Evolutionary conservation across 2,329 filamentous ascomycete genomes (phyloP), one percentile per base, ranked within the genome.

Genomic region (Calcarisporium arbuscula): DNA sequence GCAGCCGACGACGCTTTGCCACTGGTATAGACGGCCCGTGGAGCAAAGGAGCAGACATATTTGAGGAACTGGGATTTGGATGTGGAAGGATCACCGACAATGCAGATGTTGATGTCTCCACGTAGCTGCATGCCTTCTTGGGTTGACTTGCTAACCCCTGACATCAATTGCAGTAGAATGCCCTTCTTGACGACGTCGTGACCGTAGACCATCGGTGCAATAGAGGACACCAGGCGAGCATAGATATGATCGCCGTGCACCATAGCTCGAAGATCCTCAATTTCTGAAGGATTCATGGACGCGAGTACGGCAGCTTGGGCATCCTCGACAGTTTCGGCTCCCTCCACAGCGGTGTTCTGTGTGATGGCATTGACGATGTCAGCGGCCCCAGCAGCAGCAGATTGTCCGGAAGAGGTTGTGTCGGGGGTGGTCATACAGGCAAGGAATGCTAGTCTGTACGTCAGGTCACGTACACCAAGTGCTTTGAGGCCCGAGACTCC

Each of bases 111-210:
- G 68, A 98, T 89, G 55, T 98, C 92, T 47, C 92, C 92, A 73
- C 92, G 81, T 28, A 98, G 73, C 44, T 89, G 80, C 87, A 98
- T 95, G 42, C 87, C 90, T 62, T 98, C 92, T 0, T 87, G 75
- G 0, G 92, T 98, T 16, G 77, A 76, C 60, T 98, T 98, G 62
- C 80, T 80, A 3, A 98, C 86, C 67, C 92, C 92, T n/a, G 88
- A 86, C 75, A 98, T 87, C 30, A 98, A 72, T 60, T 98, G 92
- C 27, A 98, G 71, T 7, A 98, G 74, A 17, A 98, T 69, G 19
- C 92, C 92, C 61, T 98, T 98, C 67, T 98, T 98, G 53, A 98
- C 90, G 38, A 95, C 87, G 42, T 92, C 87, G 56, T 98, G 92
- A 11, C 92, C 92, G 52, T 95, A 98, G 4, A 98, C 89, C 73